These are phyloP conservation scores for Naganishia antarctica DNA, from an alignment of 768 basidiomycete species.

Conservation along the genomic window DNA sequence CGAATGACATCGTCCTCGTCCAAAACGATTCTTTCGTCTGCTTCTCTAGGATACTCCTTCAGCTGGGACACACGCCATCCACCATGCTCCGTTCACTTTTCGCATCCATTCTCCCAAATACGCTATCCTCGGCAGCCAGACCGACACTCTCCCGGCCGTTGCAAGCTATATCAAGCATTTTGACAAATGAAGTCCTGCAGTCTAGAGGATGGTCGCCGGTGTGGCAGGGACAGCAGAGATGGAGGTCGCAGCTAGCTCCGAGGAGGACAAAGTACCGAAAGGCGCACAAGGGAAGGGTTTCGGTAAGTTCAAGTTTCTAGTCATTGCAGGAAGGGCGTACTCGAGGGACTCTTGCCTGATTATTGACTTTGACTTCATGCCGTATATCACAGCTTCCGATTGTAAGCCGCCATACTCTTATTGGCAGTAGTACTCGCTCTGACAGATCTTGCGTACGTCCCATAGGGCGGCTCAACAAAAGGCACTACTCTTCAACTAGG, in stretches of 20 bases:
- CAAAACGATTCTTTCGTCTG: too few relatives aligned
- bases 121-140: background rate
- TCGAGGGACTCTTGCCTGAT: too few relatives aligned
- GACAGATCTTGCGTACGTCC: background rate
- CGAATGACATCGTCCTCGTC: too few relatives aligned
- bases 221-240: constrained; percentile 19
- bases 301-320: constrained; percentile 33
- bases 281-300: constrained; percentile 75
- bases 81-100: constrained; percentile 24
- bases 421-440: too few relatives aligned
- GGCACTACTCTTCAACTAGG: constrained; percentile 89
- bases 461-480: constrained; percentile 76
- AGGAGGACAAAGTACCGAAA: constrained; percentile 75
- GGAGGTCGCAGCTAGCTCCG: constrained; percentile 60
- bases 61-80: background rate
- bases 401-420: too few relatives aligned
- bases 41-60: too few relatives aligned
- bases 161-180: background rate
- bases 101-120: constrained; percentile 1
- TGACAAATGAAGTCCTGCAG: background rate
- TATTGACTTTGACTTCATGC: too few relatives aligned
- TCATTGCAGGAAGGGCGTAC: too few relatives aligned
- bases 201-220: constrained; percentile 11
- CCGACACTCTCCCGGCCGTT: background rate
- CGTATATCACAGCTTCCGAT: constrained; percentile 46